phyloP scores from a whole-genome alignment of 495 filamentous ascomycete species.

The Hypomontagnella submonticulosa region DNA sequence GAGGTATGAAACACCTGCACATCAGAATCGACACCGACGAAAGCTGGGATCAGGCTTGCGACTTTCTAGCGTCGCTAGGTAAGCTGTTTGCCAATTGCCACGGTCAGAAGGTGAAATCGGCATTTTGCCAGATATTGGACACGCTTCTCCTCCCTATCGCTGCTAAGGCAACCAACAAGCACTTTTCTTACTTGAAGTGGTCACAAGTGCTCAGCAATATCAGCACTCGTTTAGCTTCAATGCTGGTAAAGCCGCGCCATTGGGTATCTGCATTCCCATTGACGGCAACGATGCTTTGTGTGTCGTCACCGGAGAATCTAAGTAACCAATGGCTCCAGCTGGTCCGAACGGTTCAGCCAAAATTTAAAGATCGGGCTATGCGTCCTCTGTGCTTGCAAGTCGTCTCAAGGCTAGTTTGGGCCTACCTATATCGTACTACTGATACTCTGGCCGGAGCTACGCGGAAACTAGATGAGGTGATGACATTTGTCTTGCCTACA shows the following conservation, averaged over 20 bases:
- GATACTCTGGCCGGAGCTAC: slow-evolving; percentile 73
- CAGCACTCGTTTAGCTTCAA: slow-evolving; percentile 76
- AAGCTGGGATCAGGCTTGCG: slow-evolving; percentile 85
- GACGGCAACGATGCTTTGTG: slow-evolving; percentile 84
- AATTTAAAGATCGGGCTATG: slow-evolving; percentile 83
- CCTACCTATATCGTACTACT: slow-evolving; percentile 85
- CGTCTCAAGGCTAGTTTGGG: slow-evolving; percentile 93
- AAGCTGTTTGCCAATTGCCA: slow-evolving; percentile 85
- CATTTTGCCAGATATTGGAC: slow-evolving; percentile 91
- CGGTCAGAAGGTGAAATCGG: slow-evolving; percentile 87
- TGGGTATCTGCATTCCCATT: slow-evolving; percentile 90
- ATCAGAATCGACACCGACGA: slow-evolving; percentile 76
- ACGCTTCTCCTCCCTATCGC: slow-evolving; percentile 90
- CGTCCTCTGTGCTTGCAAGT: slow-evolving; percentile 86
- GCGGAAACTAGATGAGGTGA: slow-evolving; percentile 87
- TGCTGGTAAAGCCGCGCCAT: slow-evolving; percentile 90
- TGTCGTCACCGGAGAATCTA: slow-evolving; percentile 85
- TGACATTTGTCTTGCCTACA: slow-evolving; percentile 80
- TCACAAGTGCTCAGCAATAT: slow-evolving; percentile 81
- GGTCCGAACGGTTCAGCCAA: slow-evolving; percentile 76
- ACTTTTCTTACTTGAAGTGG: slow-evolving; percentile 85
- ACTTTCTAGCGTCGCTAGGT: slow-evolving; percentile 83
- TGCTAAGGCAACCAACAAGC: slow-evolving; percentile 73
- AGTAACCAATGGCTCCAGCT: slow-evolving; percentile 85
- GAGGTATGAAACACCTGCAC: slow-evolving; percentile 89